Percentiles rank a stretch among this genome's conserved stretches.
phyloP scores from a whole-genome alignment of 1,284 basidiomycete genomes.

The Trichosporon sp. region DNA sequence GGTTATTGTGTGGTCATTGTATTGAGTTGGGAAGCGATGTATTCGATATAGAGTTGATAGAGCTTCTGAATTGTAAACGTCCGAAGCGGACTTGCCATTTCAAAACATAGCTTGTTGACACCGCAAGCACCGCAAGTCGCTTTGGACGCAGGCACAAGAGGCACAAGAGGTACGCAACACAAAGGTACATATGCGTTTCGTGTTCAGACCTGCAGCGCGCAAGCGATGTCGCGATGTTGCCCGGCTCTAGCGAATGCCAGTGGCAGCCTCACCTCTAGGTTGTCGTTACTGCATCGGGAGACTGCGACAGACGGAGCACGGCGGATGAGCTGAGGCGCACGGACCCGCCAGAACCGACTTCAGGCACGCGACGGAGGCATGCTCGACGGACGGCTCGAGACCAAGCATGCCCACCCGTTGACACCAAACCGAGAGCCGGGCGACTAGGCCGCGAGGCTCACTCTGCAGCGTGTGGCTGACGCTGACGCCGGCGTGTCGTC shows the following conservation, averaged over 20 bases:
- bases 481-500: background rate
- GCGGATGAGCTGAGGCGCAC: background rate
- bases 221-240: background rate
- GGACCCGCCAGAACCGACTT: too few species aligned
- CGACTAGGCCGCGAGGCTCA: too few species aligned
- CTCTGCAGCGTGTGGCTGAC: background rate
- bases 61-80: background rate
- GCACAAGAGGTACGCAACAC: background rate
- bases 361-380: background rate
- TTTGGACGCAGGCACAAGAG: background rate
- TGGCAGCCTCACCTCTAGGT: background rate
- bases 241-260: too few species aligned
- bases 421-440: too few species aligned
- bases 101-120: background rate
- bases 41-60: too few species aligned
- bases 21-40: too few species aligned
- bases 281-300: background rate
- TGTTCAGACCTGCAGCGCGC: background rate
- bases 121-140: background rate
- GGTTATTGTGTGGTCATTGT: too few species aligned
- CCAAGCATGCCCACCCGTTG: too few species aligned
- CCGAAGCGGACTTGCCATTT: background rate
- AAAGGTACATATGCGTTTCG: background rate
- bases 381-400: background rate
- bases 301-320: background rate